A percentile compares a stretch with the other conserved stretches of the same genome.
Conservation (phyloP, 73 alveolate genomes). For the Stentor roeselii region DNA sequence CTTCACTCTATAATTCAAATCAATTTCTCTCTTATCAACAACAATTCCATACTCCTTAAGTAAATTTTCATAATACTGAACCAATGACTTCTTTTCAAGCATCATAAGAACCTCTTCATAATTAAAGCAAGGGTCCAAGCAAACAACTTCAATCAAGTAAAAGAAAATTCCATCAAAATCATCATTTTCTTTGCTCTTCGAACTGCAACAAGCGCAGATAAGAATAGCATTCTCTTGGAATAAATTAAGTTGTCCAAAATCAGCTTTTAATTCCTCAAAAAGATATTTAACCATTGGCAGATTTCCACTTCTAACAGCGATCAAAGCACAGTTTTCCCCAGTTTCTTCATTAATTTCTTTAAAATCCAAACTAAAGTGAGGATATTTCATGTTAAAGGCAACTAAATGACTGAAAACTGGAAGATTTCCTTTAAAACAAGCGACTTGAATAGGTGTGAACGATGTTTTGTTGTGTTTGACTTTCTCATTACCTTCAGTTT, state of each 20-base stretch:
- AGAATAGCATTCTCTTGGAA: background rate
- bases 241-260: background rate
- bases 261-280: background rate
- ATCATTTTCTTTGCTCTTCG: background rate
- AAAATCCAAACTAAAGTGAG: background rate
- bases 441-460: background rate
- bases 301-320: background rate
- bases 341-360: background rate
- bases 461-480: background rate
- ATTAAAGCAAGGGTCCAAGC: background rate
- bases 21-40: background rate
- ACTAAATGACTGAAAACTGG: too few relatives aligned
- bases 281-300: background rate
- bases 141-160: background rate
- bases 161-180: conserved; percentile 3
- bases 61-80: background rate
- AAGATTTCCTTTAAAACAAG: background rate
- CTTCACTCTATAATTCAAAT: background rate
- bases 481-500: background rate
- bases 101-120: background rate
- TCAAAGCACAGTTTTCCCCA: conserved; percentile 1
- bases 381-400: background rate
- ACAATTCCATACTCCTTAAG: background rate
- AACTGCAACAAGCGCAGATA: background rate
- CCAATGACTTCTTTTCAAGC: background rate